Percentiles rank a stretch among this genome's conserved stretches.
These are phyloP conservation scores for Wickerhamomyces chambardii DNA, from an alignment of 805 yeast species.

Conservation along the genomic window DNA sequence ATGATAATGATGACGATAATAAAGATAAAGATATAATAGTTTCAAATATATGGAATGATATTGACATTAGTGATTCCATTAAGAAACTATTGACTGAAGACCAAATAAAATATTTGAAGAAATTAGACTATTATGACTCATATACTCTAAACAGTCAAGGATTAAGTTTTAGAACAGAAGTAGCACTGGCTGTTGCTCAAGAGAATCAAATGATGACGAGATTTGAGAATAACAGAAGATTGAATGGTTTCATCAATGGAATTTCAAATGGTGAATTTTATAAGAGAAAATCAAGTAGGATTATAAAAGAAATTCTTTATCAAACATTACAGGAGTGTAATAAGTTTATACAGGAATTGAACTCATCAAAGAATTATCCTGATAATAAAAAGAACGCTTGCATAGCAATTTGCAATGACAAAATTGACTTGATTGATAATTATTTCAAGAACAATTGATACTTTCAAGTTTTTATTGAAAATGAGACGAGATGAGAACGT, in stretches of 20 bases:
- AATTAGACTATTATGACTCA: conserved; percentile 57
- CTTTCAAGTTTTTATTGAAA: too few species aligned
- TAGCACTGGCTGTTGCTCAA: conserved; percentile 59
- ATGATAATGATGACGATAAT: conserved; percentile 49
- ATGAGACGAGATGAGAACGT: too few species aligned
- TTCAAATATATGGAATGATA: conserved; percentile 56
- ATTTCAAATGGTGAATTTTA: conserved; percentile 35
- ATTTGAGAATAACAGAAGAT: conserved; percentile 6
- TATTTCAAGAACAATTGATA: too few species aligned
- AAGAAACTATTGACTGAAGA: conserved; percentile 22
- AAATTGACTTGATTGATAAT: not conserved
- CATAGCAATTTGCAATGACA: not conserved
- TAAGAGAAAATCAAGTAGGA: conserved; percentile 18
- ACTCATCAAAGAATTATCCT: too few species aligned
- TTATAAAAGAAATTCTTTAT: conserved; percentile 25
- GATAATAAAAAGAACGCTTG: not conserved
- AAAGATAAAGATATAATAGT: conserved; percentile 34
- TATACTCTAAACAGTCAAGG: conserved; percentile 50
- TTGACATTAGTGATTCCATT: conserved; percentile 50
- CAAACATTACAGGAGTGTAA: not conserved
- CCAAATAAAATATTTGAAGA: conserved; percentile 37
- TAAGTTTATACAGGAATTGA: not conserved
- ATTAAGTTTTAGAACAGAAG: conserved; percentile 64
- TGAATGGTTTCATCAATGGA: conserved; percentile 26
- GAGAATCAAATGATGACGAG: conserved; percentile 14